Conservation (phyloP, 2,329 filamentous ascomycete species). For the Fusarium compactum region DNA sequence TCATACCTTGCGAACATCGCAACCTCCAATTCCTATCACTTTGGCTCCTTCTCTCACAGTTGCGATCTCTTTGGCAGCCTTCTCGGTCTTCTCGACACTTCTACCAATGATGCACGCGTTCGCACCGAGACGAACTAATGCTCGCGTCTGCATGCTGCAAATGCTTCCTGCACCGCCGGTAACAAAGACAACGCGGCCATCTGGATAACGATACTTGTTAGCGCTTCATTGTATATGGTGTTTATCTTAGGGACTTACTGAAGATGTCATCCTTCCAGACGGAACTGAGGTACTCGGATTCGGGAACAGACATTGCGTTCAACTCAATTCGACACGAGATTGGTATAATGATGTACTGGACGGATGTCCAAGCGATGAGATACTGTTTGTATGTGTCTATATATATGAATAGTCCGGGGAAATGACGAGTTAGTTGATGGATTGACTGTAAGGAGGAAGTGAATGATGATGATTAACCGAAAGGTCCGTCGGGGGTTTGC, state of each 20-base stretch:
- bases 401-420: slow-evolving; percentile 2
- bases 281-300: slow-evolving; percentile 81
- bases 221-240: neutral
- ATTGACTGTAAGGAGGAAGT: neutral
- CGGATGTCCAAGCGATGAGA: neutral
- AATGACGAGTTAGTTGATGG: neutral
- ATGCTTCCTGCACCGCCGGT: slow-evolving; percentile 95
- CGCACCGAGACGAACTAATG: slow-evolving; percentile 89
- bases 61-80: slow-evolving; percentile 83
- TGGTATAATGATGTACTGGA: neutral
- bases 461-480: neutral
- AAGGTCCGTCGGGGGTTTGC: slow-evolving; percentile 2
- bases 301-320: slow-evolving; percentile 72
- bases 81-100: slow-evolving; percentile 88
- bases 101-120: slow-evolving; percentile 95
- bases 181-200: slow-evolving; percentile 90
- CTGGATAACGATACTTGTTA: slow-evolving; percentile 58
- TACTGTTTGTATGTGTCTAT: neutral
- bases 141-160: slow-evolving; percentile 92
- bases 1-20: slow-evolving; percentile 78
- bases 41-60: slow-evolving; percentile 81
- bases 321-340: neutral
- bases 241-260: slow-evolving; percentile 63
- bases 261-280: slow-evolving; percentile 92
- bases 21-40: slow-evolving; percentile 86